Conservation (phyloP, 2,329 filamentous ascomycete species). For the Fusarium siculi region DNA sequence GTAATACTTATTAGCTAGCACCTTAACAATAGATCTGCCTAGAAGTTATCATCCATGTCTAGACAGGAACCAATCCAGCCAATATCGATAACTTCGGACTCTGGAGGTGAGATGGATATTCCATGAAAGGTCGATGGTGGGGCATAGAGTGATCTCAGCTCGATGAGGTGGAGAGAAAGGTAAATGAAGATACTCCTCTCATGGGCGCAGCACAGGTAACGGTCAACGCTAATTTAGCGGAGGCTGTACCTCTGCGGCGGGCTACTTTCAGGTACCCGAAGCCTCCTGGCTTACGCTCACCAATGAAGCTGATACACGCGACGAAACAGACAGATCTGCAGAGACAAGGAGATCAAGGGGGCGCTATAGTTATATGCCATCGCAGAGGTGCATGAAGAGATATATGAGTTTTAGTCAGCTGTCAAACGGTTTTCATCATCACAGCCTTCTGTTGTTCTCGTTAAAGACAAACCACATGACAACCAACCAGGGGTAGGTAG, state of each 20-base stretch:
- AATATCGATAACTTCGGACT: slow-evolving; percentile 18
- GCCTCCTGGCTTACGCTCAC: slow-evolving; percentile 5
- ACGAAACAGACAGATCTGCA: slow-evolving; percentile 33
- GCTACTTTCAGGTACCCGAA: slow-evolving; percentile 24
- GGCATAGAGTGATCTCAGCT: slow-evolving; percentile 32
- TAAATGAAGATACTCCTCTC: slow-evolving; percentile 32
- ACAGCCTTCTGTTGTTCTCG: neutral
- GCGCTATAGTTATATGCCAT: slow-evolving; percentile 10
- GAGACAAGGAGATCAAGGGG: slow-evolving; percentile 6
- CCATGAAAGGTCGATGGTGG: slow-evolving; percentile 21
- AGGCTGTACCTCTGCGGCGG: slow-evolving; percentile 10
- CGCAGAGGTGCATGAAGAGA: neutral
- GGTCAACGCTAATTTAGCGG: slow-evolving; percentile 12
- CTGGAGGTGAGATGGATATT: neutral
- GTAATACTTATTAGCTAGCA: slow-evolving; percentile 2
- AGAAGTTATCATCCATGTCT: slow-evolving; percentile 9
- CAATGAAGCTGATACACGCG: slow-evolving; percentile 38
- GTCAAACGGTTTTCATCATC: neutral
- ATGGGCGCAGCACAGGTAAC: slow-evolving; percentile 11
- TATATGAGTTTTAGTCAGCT: neutral
- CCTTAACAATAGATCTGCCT: slow-evolving; percentile 17
- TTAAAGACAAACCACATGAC: slow-evolving; percentile 14
- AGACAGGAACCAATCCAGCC: slow-evolving; percentile 10
- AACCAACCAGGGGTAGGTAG: neutral
- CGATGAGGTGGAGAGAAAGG: slow-evolving; percentile 27